Base-by-base conservation (phyloP, 345 rosid species). In the Jatropha curcas region DNA sequence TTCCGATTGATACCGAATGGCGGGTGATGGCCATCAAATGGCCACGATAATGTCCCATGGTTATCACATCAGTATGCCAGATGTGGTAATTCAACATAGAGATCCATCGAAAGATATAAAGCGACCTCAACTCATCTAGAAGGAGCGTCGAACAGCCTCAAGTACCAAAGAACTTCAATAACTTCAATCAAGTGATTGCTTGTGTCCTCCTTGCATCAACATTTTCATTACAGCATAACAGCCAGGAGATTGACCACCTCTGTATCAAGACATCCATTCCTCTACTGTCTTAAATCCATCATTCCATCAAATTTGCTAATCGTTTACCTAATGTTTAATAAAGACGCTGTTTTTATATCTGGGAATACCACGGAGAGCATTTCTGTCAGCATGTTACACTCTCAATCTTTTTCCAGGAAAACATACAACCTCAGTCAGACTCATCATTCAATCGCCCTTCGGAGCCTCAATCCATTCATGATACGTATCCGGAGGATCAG, bases 1-100 rank as follows among this genome's bases (percentile, higher is more conserved):
- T 94, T 94, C 55, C 99, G 83, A 41, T 94, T 94, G 77, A 94
- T 94, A 68, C 99, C 99, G n/a, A n/a, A 75, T 94, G 98, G 56
- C 98, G 97, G 45, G 99, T 94, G 79, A 94, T 94, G 22, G 98
- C 99, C 99, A 94, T 94, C 80, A 94, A 83, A 82, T 92, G 97
- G 71, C 99, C 98, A 3, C 99, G 97, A 72, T 94, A 94, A 14
- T n/a, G 99, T 94, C n/a, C n/a, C 99, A 94, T 94, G 30, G 99
- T 94, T n/a, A 82, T 94, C 99, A 71, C 99, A 94, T n/a, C 31
- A 94, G 81, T 64, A 94, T 94, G 98, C 99, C 74, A 94, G 87
- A 86, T 92, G 99, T 98, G 84, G 79, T 94, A 94, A 66, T 94
- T 94, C 77, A n/a, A 94, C 99, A 70, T 92, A 94, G n/a, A 60